A percentile compares a stretch with the other conserved stretches of the same genome.
phyloP scores from a whole-genome alignment of 257 asterid genomes.

The Rhazya stricta region DNA sequence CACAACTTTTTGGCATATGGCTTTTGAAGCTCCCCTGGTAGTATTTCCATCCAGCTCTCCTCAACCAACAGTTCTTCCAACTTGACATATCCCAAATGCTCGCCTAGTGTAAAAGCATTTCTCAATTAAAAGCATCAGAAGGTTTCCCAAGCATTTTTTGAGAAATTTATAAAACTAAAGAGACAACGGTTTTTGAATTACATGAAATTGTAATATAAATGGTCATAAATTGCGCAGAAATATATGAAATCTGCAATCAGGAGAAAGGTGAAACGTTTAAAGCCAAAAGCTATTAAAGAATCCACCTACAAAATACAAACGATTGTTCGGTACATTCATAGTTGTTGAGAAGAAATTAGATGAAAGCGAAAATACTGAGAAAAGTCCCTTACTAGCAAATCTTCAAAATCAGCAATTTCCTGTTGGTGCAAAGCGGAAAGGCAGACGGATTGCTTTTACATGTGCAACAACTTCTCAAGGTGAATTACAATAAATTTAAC shows the following conservation, averaged over 20 bases:
- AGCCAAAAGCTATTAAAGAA: too few relatives aligned
- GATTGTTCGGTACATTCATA: too few relatives aligned
- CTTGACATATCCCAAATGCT: slow-evolving; percentile 45
- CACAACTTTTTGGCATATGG: slow-evolving; percentile 60
- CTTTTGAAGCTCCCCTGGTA: slow-evolving; percentile 68
- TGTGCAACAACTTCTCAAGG: neutral
- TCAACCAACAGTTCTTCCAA: slow-evolving; percentile 79
- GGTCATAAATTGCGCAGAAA: neutral
- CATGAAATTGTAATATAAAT: neutral
- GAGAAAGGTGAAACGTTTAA: too few relatives aligned
- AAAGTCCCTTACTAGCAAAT: too few relatives aligned
- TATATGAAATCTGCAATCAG: too few relatives aligned
- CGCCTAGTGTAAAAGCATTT: slow-evolving; percentile 13
- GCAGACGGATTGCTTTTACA: neutral
- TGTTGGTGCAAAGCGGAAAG: too few relatives aligned
- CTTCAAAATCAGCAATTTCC: neutral
- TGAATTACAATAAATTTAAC: neutral
- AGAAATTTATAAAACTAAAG: neutral
- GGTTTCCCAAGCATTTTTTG: neutral
- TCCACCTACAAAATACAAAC: too few relatives aligned
- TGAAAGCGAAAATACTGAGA: too few relatives aligned
- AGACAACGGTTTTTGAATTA: neutral
- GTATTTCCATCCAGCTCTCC: slow-evolving; percentile 65
- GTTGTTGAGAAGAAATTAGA: too few relatives aligned
- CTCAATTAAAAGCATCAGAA: neutral